Evolutionary conservation across 805 yeast genomes (phyloP), one percentile per base, ranked within the genome.

Genomic region (Isabelozyma rhagii): DNA sequence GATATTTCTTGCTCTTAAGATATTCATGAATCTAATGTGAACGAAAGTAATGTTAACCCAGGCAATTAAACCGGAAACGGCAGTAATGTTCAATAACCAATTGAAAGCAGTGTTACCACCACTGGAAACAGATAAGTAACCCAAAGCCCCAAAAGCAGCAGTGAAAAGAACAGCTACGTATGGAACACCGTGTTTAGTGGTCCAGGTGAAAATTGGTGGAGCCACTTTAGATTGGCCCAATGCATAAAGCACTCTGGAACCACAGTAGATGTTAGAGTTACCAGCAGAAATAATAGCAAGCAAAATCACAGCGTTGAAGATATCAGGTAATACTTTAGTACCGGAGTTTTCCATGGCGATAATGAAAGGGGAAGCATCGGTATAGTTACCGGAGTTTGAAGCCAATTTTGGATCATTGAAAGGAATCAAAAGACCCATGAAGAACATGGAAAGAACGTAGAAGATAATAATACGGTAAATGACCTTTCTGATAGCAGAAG

Each of bases 41-140:
- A 87, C 73, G 43, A 79, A 66, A 28, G 84, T 75, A 52, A 86
- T 85, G 63, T 82, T 79, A 45, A 82, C 77, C 92, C 92, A 85
- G 14, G 88, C 78, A 56, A 85, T 83, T 55, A 86, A 75, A 51
- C 92, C 92, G 9, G 91, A 84, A 45, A 85, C 85, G 28, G 88
- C 87, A n/a, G 89, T 80, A 57, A 87, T 85, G 64, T 85, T 85
- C 56, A 85, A 69, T 51, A 87, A 73, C 92, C 92, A 87, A 60
- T 78, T 71, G 70, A 87, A 87, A 29, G 84, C 91, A 3, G 77
- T 74, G 40, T 64, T 61, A 50, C 87, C 87, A 49, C 78, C 71
- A 17, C 69, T 64, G 5, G 85, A 76, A 41, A 69, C 69, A 15
- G 81, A 81, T 68, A 87, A 67, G 71, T 79, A 85, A 2, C 84